phyloP scores from a whole-genome alignment of 345 rosid species.

The Citrus reticulata region DNA sequence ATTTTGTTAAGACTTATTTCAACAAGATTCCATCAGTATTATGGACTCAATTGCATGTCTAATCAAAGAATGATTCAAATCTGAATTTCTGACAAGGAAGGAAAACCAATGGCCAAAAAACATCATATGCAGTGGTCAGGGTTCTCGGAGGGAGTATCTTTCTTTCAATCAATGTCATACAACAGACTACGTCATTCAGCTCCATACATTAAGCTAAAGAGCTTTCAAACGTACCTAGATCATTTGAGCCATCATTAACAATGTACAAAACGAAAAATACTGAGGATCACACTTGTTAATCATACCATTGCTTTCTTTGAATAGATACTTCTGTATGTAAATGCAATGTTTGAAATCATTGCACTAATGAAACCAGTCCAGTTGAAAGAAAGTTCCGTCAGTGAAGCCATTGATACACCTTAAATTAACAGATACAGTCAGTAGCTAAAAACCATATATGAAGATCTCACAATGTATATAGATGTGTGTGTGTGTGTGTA shows the following conservation, averaged over 20 bases:
- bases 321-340: constrained; percentile 53
- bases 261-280: background rate
- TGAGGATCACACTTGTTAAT: background rate
- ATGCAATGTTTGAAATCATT: constrained; percentile 51
- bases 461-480: background rate
- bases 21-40: background rate
- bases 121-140: background rate
- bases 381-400: constrained; percentile 55
- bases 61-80: background rate
- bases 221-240: background rate
- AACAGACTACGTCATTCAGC: background rate
- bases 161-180: background rate
- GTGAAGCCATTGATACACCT: constrained; percentile 59
- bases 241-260: background rate
- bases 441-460: background rate
- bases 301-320: constrained; percentile 55
- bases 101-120: background rate
- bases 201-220: background rate
- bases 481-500: too few species aligned
- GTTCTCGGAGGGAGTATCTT: background rate
- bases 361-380: constrained; percentile 55
- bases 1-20: background rate
- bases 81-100: background rate
- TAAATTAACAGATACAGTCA: constrained; percentile 8
- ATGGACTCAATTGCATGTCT: background rate